A percentile compares a stretch with the other conserved stretches of the same genome.
phyloP scores from a whole-genome alignment of 1,284 basidiomycete genomes.

The Fomitopsis schrenkii region DNA sequence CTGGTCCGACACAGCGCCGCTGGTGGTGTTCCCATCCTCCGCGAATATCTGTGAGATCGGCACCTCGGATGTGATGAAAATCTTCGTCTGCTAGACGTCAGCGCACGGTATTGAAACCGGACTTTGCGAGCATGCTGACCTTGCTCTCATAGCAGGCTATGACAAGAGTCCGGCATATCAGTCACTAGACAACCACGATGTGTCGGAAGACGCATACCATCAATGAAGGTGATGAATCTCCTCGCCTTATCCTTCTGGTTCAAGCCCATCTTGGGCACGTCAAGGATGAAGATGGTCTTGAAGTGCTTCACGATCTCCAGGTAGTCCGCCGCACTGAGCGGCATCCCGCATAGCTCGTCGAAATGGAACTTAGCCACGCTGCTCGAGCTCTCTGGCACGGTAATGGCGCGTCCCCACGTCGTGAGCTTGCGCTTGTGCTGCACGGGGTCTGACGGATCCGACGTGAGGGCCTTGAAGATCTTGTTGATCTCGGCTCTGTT shows the following conservation, averaged over 20 bases:
- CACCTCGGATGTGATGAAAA: slow-evolving; percentile 88
- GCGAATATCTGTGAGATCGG: slow-evolving; percentile 88
- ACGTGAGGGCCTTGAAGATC: slow-evolving; percentile 70
- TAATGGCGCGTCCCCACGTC: slow-evolving; percentile 87
- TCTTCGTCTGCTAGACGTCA: slow-evolving; percentile 58
- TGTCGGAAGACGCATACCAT: slow-evolving; percentile 50
- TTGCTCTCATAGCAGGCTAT: slow-evolving; percentile 89
- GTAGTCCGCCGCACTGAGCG: slow-evolving; percentile 94
- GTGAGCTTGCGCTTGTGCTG: slow-evolving; percentile 62
- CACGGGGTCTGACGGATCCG: slow-evolving; percentile 53
- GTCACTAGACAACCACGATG: neutral
- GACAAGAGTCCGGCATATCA: neutral
- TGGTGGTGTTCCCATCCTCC: slow-evolving; percentile 49
- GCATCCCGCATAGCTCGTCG: slow-evolving; percentile 83
- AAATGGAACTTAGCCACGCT: slow-evolving; percentile 88
- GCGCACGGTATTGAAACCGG: slow-evolving; percentile 1
- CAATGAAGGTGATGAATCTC: slow-evolving; percentile 97
- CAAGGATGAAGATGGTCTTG: slow-evolving; percentile 83
- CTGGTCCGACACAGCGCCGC: slow-evolving; percentile 61
- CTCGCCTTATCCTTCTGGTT: slow-evolving; percentile 88
- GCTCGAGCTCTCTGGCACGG: slow-evolving; percentile 76
- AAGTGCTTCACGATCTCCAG: slow-evolving; percentile 90
- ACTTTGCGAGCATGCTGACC: slow-evolving; percentile 32
- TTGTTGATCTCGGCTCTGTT: slow-evolving; percentile 75
- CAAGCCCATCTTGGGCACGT: slow-evolving; percentile 87